phyloP scores from a whole-genome alignment of 2,329 filamentous ascomycete genomes.

The Lasiodiplodia theobromae region DNA sequence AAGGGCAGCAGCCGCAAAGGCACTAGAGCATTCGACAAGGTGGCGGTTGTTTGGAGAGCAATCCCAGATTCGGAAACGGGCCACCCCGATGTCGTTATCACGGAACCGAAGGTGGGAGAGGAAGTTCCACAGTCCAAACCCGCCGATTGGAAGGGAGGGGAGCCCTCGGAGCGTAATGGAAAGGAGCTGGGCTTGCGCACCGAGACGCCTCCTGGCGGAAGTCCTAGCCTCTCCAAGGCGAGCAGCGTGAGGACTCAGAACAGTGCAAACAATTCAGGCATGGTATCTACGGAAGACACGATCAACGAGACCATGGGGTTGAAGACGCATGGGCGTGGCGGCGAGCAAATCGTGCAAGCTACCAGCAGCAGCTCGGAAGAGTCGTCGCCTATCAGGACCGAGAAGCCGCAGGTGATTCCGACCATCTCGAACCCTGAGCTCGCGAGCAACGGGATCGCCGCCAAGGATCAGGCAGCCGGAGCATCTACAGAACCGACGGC shows the following conservation, averaged over 20 bases:
- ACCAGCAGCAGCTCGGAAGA: constrained; percentile 34
- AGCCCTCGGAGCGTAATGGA: constrained; percentile 33
- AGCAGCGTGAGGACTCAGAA: constrained; percentile 67
- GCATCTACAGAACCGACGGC: constrained; percentile 36
- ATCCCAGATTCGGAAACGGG: constrained; percentile 42
- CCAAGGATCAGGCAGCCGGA: neutral
- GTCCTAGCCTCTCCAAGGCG: constrained; percentile 72
- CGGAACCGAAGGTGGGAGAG: constrained; percentile 70
- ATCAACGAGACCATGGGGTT: constrained; percentile 45
- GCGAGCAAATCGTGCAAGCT: constrained; percentile 42
- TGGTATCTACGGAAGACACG: constrained; percentile 41
- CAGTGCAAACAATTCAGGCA: constrained; percentile 38
- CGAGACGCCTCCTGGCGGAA: constrained; percentile 58
- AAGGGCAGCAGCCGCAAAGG: constrained; percentile 88
- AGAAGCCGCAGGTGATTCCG: neutral
- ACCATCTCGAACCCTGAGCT: constrained; percentile 18
- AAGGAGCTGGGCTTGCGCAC: constrained; percentile 74
- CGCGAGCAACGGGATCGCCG: neutral
- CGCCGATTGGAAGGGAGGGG: constrained; percentile 77
- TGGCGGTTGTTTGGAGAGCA: constrained; percentile 84
- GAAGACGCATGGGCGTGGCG: constrained; percentile 46
- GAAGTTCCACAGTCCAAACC: constrained; percentile 73
- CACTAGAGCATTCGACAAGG: constrained; percentile 77
- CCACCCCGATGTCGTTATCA: constrained; percentile 58
- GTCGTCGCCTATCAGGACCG: neutral